Base-by-base conservation (phyloP, 176 grass and related monocot species). In the Dactylis glomerata region DNA sequence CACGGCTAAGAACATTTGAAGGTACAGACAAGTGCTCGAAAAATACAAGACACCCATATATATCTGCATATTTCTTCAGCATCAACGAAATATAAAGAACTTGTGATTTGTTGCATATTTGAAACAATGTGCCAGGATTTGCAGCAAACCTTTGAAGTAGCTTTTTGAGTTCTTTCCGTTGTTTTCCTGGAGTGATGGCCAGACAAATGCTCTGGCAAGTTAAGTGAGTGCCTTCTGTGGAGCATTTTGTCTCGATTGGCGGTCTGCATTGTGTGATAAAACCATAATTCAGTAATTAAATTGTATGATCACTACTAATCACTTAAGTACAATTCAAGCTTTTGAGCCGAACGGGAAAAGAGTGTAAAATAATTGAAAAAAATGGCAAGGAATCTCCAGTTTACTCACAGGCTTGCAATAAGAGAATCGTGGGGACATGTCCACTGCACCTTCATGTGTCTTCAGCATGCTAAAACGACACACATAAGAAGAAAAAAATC, bases 361-460 rank as follows among this genome's bases (percentile, higher is more conserved):
- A 51, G 6, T 19, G 27, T 3, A 80, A 68, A 49, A 50, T 61
- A 34, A 34, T 28, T 6, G 17, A 63, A 31, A 27, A 76, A 0
- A 36, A 7, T 15, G 38, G 38, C 10, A 56, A 83, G 51, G 44
- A 33, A 28, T 28, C 52, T 58, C 32, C 40, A 88, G 5, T 71
- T 83, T 64, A 86, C 89, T 90, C 80, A 94, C 92, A 80, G 92
- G 87, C 20, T 90, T 94, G 73, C 90, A 94, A 22, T 90, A 82
- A 32, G 90, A 94, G 73, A 90, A 87, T 66, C 84, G 57, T 27
- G 92, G 92, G 15, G 90, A 94, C 58, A 92, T 86, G 40, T 92
- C 90, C 72, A 83, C 33, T 67, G 80, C 71, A 6, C 41, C 87
- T 83, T 83, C 90, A 23, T 85, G 67, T 36, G 72, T 78, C 76